Conservation (phyloP, 768 basidiomycete genomes). For the Lyophyllum shimeji region DNA sequence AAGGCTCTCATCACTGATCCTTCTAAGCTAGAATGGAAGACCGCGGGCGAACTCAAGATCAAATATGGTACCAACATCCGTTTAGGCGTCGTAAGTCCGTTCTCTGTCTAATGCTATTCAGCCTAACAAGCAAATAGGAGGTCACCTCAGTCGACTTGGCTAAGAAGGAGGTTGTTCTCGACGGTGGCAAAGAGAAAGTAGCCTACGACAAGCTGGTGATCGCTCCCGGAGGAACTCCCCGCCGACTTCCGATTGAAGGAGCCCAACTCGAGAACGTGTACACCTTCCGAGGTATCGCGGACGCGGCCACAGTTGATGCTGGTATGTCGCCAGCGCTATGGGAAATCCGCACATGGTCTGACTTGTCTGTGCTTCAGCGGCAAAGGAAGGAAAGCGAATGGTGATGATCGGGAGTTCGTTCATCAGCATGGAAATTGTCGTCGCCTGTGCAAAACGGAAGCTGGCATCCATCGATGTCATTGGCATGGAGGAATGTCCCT, state of each 20-base stretch:
- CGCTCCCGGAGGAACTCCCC: slow-evolving; percentile 73
- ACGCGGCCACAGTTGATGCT: slow-evolving; percentile 69
- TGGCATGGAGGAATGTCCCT: slow-evolving; percentile 80
- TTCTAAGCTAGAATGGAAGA: slow-evolving; percentile 73
- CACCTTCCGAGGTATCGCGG: slow-evolving; percentile 68
- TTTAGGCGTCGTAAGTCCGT: slow-evolving; percentile 48
- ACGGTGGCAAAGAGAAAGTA: slow-evolving; percentile 56
- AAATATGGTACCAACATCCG: slow-evolving; percentile 71
- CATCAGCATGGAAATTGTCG: slow-evolving; percentile 91
- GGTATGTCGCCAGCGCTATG: slow-evolving; percentile 37
- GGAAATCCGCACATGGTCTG: background rate
- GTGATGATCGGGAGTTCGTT: slow-evolving; percentile 89
- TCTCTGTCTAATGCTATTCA: slow-evolving; percentile 2
- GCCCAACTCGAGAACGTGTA: slow-evolving; percentile 73
- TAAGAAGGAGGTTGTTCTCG: slow-evolving; percentile 62
- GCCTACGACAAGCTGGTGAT: slow-evolving; percentile 79
- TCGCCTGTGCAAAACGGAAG: slow-evolving; percentile 68
- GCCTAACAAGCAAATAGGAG: slow-evolving; percentile 36
- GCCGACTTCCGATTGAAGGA: slow-evolving; percentile 75
- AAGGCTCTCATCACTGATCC: slow-evolving; percentile 81
- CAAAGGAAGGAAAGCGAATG: slow-evolving; percentile 69
- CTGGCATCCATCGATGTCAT: slow-evolving; percentile 83
- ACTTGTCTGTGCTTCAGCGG: slow-evolving; percentile 35
- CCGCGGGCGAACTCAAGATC: slow-evolving; percentile 71
- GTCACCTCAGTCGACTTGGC: slow-evolving; percentile 70